Evolutionary conservation across 257 asterid genomes (phyloP), one percentile per base, ranked within the genome.

Genomic region (Fraxinus americana): DNA sequence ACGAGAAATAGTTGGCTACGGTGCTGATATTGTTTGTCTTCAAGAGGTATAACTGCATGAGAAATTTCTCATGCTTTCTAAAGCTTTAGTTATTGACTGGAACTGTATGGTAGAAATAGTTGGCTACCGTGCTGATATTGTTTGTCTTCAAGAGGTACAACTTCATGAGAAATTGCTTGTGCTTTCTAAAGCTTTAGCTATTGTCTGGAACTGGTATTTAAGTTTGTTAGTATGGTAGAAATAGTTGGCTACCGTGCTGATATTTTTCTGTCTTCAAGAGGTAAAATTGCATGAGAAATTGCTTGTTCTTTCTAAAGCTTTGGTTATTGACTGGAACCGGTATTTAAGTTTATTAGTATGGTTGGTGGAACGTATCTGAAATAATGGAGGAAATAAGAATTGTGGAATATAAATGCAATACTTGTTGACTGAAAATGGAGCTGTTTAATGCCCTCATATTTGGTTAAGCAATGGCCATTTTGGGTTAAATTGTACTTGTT

Each of bases 141-240:
- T 96, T 81, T 96, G 99, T 84, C 97, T 96, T 78, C 99, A 96
- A 87, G 99, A 96, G 99, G 99, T 96, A 91, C 25, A 75, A n/a
- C 7, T 57, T 25, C 32, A 71, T 76, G 71, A 66, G 54, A 71
- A 71, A 63, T 43, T 79, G 63, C 43, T 70, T 76, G 41, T 30
- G 63, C 63, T 29, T 80, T 73, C 32, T 35, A 23, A 61, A 57
- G 7, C 54, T 27, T 57, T 34, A 75, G 61, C 59, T 35, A 30
- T 67, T 68, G 34, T 59, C 48, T 23, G 34, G 34, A 32, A 32
- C 34, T 3, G 5, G 34, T 32, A 32, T 32, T 32, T 32, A 38
- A 19, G 27, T 68, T 66, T 71, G 3, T 57, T 32, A 32, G 34
- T 32, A 32, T 32, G 34, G 34, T 32, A 32, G 99, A 96, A 83